Conservation (phyloP, 2,329 filamentous ascomycete genomes). For the Aspergillus fijiensis region DNA sequence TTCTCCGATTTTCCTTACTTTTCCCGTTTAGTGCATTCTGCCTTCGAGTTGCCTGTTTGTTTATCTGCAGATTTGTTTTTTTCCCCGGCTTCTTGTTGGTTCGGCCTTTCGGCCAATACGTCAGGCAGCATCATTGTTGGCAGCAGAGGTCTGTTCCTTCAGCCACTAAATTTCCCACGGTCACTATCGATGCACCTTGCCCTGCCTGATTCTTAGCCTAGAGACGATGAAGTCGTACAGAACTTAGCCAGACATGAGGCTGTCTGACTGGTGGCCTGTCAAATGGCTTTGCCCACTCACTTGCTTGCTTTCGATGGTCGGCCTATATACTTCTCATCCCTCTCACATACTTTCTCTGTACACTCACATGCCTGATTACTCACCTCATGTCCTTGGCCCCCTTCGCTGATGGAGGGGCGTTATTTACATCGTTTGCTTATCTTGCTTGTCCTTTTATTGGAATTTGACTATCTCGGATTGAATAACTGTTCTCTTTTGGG, state of each 20-base stretch:
- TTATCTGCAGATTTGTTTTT: background rate
- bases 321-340: background rate
- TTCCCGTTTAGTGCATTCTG: conserved; percentile 8
- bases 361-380: conserved; percentile 7
- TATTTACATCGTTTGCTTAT: conserved; percentile 14
- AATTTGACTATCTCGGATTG: conserved; percentile 10
- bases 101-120: background rate
- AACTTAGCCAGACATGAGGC: background rate
- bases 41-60: background rate
- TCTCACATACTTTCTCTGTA: conserved; percentile 7
- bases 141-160: conserved; percentile 3
- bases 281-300: background rate
- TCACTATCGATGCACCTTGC: conserved; percentile 5
- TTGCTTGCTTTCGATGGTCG: background rate
- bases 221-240: background rate
- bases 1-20: conserved; percentile 9
- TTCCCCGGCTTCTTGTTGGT: background rate
- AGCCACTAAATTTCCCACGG: background rate
- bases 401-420: conserved; percentile 4
- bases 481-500: background rate
- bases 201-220: conserved; percentile 3
- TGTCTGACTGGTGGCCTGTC: background rate
- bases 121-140: conserved; percentile 1
- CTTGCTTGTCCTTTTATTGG: conserved; percentile 2
- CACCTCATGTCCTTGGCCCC: background rate